Evolutionary conservation across 192 early-diverging fungal species (phyloP).

Genomic region (Podila epicladia): DNA sequence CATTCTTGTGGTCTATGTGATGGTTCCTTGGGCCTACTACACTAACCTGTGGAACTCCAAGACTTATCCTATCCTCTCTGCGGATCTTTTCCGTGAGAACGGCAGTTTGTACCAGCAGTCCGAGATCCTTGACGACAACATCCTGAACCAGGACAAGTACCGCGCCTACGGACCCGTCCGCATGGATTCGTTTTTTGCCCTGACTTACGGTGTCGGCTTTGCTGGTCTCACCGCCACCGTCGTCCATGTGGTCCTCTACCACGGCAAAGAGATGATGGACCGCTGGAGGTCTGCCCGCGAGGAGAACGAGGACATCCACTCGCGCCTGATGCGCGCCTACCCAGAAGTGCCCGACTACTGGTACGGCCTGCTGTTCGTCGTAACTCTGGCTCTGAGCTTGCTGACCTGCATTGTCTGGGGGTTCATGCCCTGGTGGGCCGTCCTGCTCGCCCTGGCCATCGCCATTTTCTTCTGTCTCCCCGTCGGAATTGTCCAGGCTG

Average conservation of each 20-base stretch:
- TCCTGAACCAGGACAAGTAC: constrained; percentile 41
- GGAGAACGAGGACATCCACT: constrained; percentile 66
- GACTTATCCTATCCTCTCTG: constrained; percentile 38
- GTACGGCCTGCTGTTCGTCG: constrained; percentile 57
- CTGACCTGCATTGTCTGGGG: constrained; percentile 55
- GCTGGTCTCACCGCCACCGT: constrained; percentile 61
- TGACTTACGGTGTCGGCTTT: constrained; percentile 58
- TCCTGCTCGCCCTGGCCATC: constrained; percentile 65
- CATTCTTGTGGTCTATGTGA: constrained; percentile 57
- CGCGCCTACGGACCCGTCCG: constrained; percentile 49
- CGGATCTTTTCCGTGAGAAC: no score
- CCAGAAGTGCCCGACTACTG: constrained; percentile 68
- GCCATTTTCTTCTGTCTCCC: constrained; percentile 75
- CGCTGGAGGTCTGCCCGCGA: constrained; percentile 51
- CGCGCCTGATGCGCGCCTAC: constrained; percentile 70
- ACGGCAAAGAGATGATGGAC: constrained; percentile 71
- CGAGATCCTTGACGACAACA: background rate
- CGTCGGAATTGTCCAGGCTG: constrained; percentile 80
- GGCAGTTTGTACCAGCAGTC: no score
- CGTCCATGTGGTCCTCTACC: constrained; percentile 65
- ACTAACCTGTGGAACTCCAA: constrained; percentile 55
- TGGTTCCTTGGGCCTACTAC: constrained; percentile 57
- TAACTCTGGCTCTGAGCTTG: constrained; percentile 52
- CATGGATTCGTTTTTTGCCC: constrained; percentile 6
- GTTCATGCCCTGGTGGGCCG: constrained; percentile 80